A percentile compares a stretch with the other conserved stretches of the same genome.
These are phyloP conservation scores for Rubia peregrina DNA, from an alignment of 305 asterid genomes.

Conservation along the genomic window DNA sequence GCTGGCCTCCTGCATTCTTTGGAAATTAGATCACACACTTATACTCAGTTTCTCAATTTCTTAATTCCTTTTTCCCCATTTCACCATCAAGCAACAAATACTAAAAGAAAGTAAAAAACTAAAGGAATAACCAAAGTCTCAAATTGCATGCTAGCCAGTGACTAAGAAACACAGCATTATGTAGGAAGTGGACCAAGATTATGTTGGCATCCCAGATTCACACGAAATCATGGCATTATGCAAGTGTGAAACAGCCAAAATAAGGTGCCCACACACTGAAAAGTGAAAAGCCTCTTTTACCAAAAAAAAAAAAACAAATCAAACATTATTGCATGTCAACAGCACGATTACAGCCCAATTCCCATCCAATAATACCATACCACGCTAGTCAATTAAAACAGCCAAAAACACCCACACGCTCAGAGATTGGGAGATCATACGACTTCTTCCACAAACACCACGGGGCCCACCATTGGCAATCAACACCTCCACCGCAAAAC, in stretches of 20 bases:
- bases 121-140: not conserved
- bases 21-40: not conserved
- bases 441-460: not conserved
- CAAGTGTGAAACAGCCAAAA: conserved; percentile 1
- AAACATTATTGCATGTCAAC: conserved; percentile 18
- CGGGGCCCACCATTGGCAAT: conserved; percentile 19
- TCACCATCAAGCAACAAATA: not conserved
- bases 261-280: not conserved
- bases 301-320: conserved; percentile 1
- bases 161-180: not conserved
- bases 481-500: conserved; percentile 16
- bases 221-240: not conserved
- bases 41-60: too few relatives aligned
- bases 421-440: conserved; percentile 10
- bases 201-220: not conserved
- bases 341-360: conserved; percentile 15
- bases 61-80: not conserved
- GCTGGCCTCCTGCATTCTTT: not conserved
- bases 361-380: not conserved
- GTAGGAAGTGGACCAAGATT: conserved; percentile 7
- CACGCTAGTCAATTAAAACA: not conserved
- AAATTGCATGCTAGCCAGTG: not conserved
- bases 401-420: conserved; percentile 12
- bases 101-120: not conserved
- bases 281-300: not conserved